Conservation (phyloP, 2,329 filamentous ascomycete species). For the Claviceps quebecensis region DNA sequence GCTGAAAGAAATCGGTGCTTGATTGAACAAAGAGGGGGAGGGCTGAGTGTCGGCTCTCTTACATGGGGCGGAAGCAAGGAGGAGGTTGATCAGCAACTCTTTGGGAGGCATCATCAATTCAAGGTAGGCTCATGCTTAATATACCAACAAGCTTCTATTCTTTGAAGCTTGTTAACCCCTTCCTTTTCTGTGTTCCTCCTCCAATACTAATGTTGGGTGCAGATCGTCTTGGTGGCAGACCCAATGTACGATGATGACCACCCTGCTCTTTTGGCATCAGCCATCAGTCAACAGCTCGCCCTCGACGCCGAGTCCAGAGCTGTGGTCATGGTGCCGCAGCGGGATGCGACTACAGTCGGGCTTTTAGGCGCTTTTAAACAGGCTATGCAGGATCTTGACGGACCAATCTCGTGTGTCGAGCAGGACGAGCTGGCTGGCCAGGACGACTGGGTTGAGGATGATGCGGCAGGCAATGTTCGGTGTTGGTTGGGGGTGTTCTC, state of each 20-base stretch:
- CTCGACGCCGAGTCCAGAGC: constrained; percentile 44
- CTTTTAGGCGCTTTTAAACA: constrained; percentile 50
- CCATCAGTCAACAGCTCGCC: constrained; percentile 55
- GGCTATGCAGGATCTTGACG: constrained; percentile 40
- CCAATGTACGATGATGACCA: constrained; percentile 78
- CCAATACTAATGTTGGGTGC: neutral
- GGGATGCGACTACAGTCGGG: constrained; percentile 50
- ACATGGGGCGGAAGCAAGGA: constrained; percentile 53
- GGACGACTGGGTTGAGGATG: constrained; percentile 57
- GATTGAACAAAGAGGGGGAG: constrained; percentile 41
- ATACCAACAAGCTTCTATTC: too few species aligned
- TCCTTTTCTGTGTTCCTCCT: neutral
- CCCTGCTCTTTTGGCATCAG: constrained; percentile 56
- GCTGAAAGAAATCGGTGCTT: constrained; percentile 45
- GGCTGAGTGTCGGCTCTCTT: constrained; percentile 48
- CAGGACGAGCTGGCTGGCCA: constrained; percentile 50
- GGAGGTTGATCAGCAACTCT: constrained; percentile 29
- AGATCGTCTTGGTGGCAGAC: constrained; percentile 74
- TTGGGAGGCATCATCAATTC: constrained; percentile 35
- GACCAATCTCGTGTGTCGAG: constrained; percentile 35
- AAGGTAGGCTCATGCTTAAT: constrained; percentile 20
- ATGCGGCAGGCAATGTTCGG: constrained; percentile 34
- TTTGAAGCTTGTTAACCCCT: neutral
- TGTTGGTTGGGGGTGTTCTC: constrained; percentile 57
- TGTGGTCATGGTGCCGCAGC: constrained; percentile 67